phyloP scores from a whole-genome alignment of 345 rosid genomes.

The Combretum micranthum region DNA sequence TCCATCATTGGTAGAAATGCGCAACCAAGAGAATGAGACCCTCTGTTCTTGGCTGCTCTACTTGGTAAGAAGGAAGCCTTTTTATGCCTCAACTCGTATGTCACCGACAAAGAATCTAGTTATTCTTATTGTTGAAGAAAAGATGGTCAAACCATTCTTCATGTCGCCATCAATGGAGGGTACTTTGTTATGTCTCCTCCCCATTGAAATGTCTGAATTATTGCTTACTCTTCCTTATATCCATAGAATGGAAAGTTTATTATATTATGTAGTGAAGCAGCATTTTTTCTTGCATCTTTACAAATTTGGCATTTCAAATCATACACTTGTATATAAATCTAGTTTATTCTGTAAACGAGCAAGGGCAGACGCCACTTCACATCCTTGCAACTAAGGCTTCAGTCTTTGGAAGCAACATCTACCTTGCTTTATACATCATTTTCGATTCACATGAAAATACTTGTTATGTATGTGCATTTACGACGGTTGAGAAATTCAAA shows the following conservation, averaged over 20 bases:
- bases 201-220: too few relatives aligned
- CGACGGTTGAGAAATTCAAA: too few relatives aligned
- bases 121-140: conserved; percentile 14
- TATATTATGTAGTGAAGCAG: too few relatives aligned
- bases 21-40: conserved; percentile 28
- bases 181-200: conserved; percentile 18
- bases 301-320: conserved; percentile 50
- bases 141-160: conserved; percentile 31
- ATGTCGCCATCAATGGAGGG: conserved; percentile 25
- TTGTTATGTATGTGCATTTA: too few relatives aligned
- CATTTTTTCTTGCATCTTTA: not conserved
- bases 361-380: conserved; percentile 37
- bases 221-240: too few relatives aligned
- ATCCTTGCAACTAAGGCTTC: conserved; percentile 33
- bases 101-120: not conserved
- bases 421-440: too few relatives aligned
- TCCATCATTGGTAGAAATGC: conserved; percentile 5
- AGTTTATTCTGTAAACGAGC: conserved; percentile 19
- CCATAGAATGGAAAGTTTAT: too few relatives aligned
- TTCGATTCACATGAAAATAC: too few relatives aligned
- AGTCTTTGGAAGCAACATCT: conserved; percentile 34
- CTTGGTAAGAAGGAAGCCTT: conserved; percentile 31
- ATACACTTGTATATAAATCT: conserved; percentile 14
- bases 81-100: conserved; percentile 17
- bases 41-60: conserved; percentile 27